Base-by-base conservation (phyloP, 768 basidiomycete species). In the Dacryopinax primogenitus region DNA sequence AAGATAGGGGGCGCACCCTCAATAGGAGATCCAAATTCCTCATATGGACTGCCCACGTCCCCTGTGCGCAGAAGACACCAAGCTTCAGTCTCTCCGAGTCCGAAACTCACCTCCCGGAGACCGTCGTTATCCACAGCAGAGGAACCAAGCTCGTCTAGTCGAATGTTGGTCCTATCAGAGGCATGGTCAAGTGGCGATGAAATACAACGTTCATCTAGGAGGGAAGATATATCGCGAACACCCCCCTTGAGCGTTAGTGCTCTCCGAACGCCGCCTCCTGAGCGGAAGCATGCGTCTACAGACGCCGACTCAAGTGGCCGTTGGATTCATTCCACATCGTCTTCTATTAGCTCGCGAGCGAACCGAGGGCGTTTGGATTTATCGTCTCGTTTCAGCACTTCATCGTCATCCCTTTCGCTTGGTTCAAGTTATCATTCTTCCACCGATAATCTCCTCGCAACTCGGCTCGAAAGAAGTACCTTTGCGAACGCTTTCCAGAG, bases 321-420 rank as follows among this genome's bases (percentile, higher is more conserved):
- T 11, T 58, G 51, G 51, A 30, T 58, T 32, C 13, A 23, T 58
- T 58, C 51, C 4, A 30, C 26, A 7, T 58, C 51, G 15, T 58
- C 51, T 30, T 58, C 51, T 6, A 32, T 30, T 9, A 58, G 51
- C 51, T 58, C 51, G 21, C 51, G 51, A 11, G 51, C 30, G 15
- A 58, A 58, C 32, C 51, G 32, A 9, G 51, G 51, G 2, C 51
- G 51, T 3, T 32, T 58, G 30, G 51, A 23, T 26, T 58, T 58
- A 18, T 58, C 51, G 2, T 58, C 51, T 58, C 51, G 51, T 32
- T 58, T 58, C 51, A 58, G 51, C 26, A 58, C 51, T 9, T 58
- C 51, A 11, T 58, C 51, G 9, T 58, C 51, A 15, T 58, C 51
- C 26, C 23, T 58, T 30, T 58, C 51, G 4, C 51, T 58, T 4